These are phyloP conservation scores for Lanzia echinophila DNA, from an alignment of 2,329 filamentous ascomycete genomes.

Conservation along the genomic window DNA sequence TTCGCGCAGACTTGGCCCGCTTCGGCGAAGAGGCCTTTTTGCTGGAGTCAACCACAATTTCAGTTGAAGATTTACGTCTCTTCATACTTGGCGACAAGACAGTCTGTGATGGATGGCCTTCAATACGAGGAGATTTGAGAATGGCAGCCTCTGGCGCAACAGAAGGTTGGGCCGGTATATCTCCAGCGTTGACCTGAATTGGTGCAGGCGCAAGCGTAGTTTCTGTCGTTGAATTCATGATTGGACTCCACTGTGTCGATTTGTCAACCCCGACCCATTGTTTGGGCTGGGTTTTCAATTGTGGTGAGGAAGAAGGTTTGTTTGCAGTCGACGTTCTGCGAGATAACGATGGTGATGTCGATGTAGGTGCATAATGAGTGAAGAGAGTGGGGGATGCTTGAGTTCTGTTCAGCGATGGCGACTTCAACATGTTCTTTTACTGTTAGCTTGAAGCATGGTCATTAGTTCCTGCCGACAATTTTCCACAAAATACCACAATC, in stretches of 20 bases:
- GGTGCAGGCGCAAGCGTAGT: conserved; percentile 4
- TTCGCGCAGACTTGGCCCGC: conserved; percentile 44
- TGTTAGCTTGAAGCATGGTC: conserved; percentile 17
- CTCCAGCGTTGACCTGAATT: conserved; percentile 3
- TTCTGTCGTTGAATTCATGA: conserved; percentile 19
- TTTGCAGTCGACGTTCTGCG: conserved; percentile 20
- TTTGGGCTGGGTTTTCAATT: conserved; percentile 8
- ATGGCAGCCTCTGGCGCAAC: neutral
- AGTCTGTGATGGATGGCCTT: conserved; percentile 25
- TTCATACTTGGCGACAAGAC: conserved; percentile 29
- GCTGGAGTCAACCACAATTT: conserved; percentile 2
- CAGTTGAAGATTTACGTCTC: conserved; percentile 27
- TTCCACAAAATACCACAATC: neutral
- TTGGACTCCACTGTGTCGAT: conserved; percentile 27
- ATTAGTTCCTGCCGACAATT: neutral
- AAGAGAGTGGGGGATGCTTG: conserved; percentile 24
- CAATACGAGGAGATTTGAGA: conserved; percentile 10
- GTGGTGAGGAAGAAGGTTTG: conserved; percentile 13
- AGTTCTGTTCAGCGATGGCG: conserved; percentile 23
- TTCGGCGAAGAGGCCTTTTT: conserved; percentile 35
- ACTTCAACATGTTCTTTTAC: conserved; percentile 27
- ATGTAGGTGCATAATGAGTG: conserved; percentile 25
- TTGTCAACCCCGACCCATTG: conserved; percentile 23
- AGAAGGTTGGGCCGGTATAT: neutral
- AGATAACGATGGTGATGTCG: conserved; percentile 21